Conservation (phyloP, 1,284 basidiomycete species). For the Ustilago cynodontis region DNA sequence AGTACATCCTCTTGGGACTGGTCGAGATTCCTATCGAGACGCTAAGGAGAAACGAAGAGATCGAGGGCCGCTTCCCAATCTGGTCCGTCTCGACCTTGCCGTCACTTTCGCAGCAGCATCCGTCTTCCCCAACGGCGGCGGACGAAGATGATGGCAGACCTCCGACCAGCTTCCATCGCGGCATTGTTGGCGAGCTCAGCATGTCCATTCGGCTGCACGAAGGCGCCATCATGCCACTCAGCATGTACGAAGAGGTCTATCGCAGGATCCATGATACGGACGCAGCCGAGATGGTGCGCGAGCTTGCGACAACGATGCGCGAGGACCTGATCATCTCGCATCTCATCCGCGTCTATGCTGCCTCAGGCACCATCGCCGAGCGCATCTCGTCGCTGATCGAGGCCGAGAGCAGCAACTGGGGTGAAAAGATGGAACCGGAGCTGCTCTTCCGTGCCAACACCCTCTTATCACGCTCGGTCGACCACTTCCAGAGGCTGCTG, state of each 20-base stretch:
- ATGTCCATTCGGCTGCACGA: constrained; percentile 50
- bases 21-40: constrained; percentile 63
- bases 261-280: constrained; percentile 38
- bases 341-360: constrained; percentile 54
- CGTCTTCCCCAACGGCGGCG: constrained; percentile 1
- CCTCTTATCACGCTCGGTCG: constrained; percentile 57
- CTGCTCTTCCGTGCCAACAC: constrained; percentile 65
- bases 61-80: constrained; percentile 63
- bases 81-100: constrained; percentile 50
- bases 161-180: constrained; percentile 41
- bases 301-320: constrained; percentile 47
- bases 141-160: constrained; percentile 27
- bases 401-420: constrained; percentile 46
- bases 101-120: neutral
- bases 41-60: constrained; percentile 58
- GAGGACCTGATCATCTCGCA: constrained; percentile 55
- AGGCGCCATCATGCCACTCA: constrained; percentile 53
- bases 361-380: constrained; percentile 56
- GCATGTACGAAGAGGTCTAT: constrained; percentile 51
- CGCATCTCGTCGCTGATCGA: constrained; percentile 50
- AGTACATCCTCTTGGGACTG: constrained; percentile 51
- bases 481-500: constrained; percentile 57
- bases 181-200: constrained; percentile 59
- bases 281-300: constrained; percentile 32
- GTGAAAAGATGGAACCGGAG: constrained; percentile 50